These are phyloP conservation scores for Fraxinus nigra DNA, from an alignment of 305 asterid species.

Conservation along the genomic window DNA sequence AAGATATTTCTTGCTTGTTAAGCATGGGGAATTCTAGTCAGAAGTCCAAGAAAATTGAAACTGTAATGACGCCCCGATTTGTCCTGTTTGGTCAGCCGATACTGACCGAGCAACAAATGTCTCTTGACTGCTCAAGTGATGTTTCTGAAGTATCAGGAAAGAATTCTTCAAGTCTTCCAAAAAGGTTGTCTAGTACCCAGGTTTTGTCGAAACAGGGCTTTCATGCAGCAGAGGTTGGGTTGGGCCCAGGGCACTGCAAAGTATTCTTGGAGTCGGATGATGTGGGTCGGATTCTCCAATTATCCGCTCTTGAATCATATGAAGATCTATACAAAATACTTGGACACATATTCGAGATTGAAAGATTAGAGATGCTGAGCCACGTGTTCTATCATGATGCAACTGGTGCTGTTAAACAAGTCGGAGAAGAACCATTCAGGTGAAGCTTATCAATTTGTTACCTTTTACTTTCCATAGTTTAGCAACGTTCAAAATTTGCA, in stretches of 20 bases:
- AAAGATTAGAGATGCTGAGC: slow-evolving; percentile 55
- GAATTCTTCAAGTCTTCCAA: slow-evolving; percentile 31
- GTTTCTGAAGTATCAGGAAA: slow-evolving; percentile 33
- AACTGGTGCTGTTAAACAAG: slow-evolving; percentile 60
- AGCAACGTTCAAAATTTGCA: background rate
- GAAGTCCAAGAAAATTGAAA: slow-evolving; percentile 38
- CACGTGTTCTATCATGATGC: slow-evolving; percentile 59
- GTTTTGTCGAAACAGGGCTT: slow-evolving; percentile 36
- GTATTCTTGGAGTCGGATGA: slow-evolving; percentile 84
- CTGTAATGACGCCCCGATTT: slow-evolving; percentile 51
- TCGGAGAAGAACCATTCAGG: slow-evolving; percentile 87
- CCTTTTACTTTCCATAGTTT: background rate
- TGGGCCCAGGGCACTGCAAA: slow-evolving; percentile 67
- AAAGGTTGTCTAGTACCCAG: slow-evolving; percentile 31
- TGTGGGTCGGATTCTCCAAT: slow-evolving; percentile 68
- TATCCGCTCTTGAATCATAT: slow-evolving; percentile 70
- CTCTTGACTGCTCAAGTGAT: slow-evolving; percentile 35
- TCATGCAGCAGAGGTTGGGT: slow-evolving; percentile 47
- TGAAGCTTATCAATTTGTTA: slow-evolving; percentile 10
- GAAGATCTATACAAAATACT: slow-evolving; percentile 64
- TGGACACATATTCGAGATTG: slow-evolving; percentile 65
- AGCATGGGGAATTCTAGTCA: slow-evolving; percentile 62
- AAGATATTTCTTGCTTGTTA: slow-evolving; percentile 66
- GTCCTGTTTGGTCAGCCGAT: slow-evolving; percentile 91
- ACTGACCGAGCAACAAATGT: slow-evolving; percentile 92